Conservation (phyloP, 2,329 filamentous ascomycete genomes). For the Ascochyta fabae region DNA sequence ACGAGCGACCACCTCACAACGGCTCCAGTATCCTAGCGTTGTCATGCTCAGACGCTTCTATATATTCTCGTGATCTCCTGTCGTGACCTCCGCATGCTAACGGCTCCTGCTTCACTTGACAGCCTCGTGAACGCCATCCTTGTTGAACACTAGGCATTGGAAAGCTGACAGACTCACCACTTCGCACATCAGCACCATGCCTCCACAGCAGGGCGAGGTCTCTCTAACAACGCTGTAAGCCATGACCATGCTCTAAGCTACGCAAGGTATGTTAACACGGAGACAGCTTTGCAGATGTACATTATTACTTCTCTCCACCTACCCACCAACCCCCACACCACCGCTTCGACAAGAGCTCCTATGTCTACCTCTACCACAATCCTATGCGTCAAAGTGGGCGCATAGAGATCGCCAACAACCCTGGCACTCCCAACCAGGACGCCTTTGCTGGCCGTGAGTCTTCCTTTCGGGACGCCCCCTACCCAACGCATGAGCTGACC, state of each 20-base stretch:
- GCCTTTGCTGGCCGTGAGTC: conserved; percentile 77
- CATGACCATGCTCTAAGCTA: not conserved
- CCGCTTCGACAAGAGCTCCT: conserved; percentile 79
- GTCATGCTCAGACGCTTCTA: conserved; percentile 22
- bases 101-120: conserved; percentile 4
- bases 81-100: conserved; percentile 22
- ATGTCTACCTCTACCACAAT: conserved; percentile 81
- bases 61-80: conserved; percentile 24
- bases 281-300: conserved; percentile 74
- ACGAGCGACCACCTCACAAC: conserved; percentile 6
- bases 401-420: conserved; percentile 77
- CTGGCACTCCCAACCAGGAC: conserved; percentile 78
- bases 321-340: conserved; percentile 74
- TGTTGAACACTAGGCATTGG: conserved; percentile 14
- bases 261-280: conserved; percentile 17
- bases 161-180: conserved; percentile 13
- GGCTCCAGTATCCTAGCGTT: conserved; percentile 18
- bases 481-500: conserved; percentile 24
- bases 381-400: conserved; percentile 70
- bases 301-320: conserved; percentile 78
- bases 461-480: not conserved
- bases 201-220: conserved; percentile 56
- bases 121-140: conserved; percentile 10
- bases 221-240: conserved; percentile 57
- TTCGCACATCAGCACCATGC: conserved; percentile 48